Conservation (phyloP, 1,284 basidiomycete genomes). For the Ganoderma leucocontextum region DNA sequence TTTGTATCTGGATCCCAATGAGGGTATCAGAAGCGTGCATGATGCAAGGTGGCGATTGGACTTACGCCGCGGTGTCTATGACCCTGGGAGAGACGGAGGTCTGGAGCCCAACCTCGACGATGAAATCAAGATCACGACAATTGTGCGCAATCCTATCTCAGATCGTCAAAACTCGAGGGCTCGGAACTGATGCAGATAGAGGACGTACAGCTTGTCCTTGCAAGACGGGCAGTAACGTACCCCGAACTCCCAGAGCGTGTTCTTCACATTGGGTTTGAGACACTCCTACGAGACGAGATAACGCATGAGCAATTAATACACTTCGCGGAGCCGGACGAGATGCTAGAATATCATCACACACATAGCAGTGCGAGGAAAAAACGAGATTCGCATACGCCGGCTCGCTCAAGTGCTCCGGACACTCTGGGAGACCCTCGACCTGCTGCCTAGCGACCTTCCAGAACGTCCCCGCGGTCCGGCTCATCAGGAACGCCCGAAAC, state of each 20-base stretch:
- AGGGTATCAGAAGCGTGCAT: not conserved
- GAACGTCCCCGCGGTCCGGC: conserved; percentile 17
- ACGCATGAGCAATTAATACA: not conserved
- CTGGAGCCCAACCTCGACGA: not conserved
- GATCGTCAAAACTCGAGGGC: not conserved
- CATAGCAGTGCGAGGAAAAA: conserved; percentile 35
- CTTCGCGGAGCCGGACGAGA: not conserved
- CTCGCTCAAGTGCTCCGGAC: conserved; percentile 33
- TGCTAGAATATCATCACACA: conserved; percentile 1
- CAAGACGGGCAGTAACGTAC: conserved; percentile 16
- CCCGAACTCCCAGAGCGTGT: conserved; percentile 9
- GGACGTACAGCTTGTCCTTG: conserved; percentile 2
- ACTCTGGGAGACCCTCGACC: conserved; percentile 29
- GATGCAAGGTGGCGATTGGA: no score
- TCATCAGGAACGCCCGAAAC: conserved; percentile 33
- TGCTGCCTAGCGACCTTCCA: conserved; percentile 31
- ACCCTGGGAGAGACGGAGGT: not conserved
- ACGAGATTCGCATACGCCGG: conserved; percentile 39
- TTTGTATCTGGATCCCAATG: not conserved
- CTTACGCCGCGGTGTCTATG: not conserved
- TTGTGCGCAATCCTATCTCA: not conserved
- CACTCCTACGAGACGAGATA: conserved; percentile 24
- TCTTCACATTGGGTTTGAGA: conserved; percentile 9
- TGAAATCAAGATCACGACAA: not conserved
- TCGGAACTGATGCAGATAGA: not conserved